Evolutionary conservation across 352 stramenopile species (phyloP).

Genomic region (Globisporangium polare): DNA sequence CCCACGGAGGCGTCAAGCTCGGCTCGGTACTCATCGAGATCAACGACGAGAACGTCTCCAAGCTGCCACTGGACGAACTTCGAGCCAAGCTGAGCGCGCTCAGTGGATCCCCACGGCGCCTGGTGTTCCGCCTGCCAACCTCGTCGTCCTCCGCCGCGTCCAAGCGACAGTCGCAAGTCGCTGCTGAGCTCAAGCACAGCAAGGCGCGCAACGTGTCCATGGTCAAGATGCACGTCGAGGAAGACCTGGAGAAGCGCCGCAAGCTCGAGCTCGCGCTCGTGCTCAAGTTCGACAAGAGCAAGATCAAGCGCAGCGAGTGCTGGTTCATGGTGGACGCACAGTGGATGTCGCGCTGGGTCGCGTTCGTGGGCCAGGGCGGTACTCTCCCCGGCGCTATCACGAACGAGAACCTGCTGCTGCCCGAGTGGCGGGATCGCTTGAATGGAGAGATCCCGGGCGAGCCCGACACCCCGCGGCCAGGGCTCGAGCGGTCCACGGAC

Average conservation of each 20-base stretch:
- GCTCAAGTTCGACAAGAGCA: conserved; percentile 53
- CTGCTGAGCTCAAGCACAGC: neutral
- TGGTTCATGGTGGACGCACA: conserved; percentile 66
- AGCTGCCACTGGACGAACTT: conserved; percentile 30
- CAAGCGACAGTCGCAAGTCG: neutral
- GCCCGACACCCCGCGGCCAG: conserved; percentile 34
- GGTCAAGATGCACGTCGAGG: conserved; percentile 12
- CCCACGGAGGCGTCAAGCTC: conserved; percentile 40
- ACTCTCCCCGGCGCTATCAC: conserved; percentile 56
- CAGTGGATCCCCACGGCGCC: conserved; percentile 27
- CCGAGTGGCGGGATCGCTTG: conserved; percentile 30
- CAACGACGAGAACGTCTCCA: conserved; percentile 63
- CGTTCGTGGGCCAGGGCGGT: conserved; percentile 48
- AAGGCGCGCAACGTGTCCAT: neutral
- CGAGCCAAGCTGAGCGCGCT: conserved; percentile 39
- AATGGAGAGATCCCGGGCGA: conserved; percentile 28
- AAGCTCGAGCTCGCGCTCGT: conserved; percentile 62
- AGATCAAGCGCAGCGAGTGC: conserved; percentile 59
- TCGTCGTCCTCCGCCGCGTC: conserved; percentile 7
- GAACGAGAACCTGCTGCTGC: conserved; percentile 50
- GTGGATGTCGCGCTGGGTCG: conserved; percentile 64
- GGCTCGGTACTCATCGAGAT: conserved; percentile 62
- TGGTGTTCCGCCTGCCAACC: conserved; percentile 47
- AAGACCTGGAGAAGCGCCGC: conserved; percentile 55
- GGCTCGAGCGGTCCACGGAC: conserved; percentile 45